A percentile compares a stretch with the other conserved stretches of the same genome.
Conservation (phyloP, 306 rosid genomes). For the Heteromeles arbutifolia region DNA sequence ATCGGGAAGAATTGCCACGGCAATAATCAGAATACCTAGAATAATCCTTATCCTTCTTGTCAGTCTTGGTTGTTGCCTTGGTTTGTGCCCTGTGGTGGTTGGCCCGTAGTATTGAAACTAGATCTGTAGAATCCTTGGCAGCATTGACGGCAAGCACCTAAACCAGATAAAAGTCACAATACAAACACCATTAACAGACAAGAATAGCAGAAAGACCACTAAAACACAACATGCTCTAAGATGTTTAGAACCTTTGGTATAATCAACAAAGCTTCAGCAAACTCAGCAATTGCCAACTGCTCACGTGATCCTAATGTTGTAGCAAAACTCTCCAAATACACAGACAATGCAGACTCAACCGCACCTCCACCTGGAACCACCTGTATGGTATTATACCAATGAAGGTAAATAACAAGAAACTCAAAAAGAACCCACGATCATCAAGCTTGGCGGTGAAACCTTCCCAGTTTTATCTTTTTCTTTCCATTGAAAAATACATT, state of each 20-base stretch:
- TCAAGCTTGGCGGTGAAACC: background rate
- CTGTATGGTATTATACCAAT: slow-evolving; percentile 30
- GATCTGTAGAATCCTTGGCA: slow-evolving; percentile 94
- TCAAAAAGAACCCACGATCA: background rate
- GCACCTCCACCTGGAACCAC: slow-evolving; percentile 98
- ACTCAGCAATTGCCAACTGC: slow-evolving; percentile 97
- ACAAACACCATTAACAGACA: background rate
- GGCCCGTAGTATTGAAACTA: slow-evolving; percentile 83
- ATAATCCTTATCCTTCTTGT: slow-evolving; percentile 55
- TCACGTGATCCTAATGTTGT: slow-evolving; percentile 96
- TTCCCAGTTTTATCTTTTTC: background rate
- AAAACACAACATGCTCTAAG: background rate
- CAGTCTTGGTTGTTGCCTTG: slow-evolving; percentile 53
- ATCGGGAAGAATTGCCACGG: background rate
- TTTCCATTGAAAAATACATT: background rate
- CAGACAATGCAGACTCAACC: slow-evolving; percentile 34
- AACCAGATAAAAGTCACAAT: slow-evolving; percentile 13
- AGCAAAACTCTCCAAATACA: slow-evolving; percentile 91
- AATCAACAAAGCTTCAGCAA: slow-evolving; percentile 84
- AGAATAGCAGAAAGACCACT: background rate
- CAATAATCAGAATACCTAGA: slow-evolving; percentile 53
- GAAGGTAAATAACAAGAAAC: background rate
- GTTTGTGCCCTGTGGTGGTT: slow-evolving; percentile 87
- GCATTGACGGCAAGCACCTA: slow-evolving; percentile 98
- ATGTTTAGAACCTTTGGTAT: slow-evolving; percentile 29